Evolutionary conservation across 1,139 yeast genomes (phyloP), one percentile per base, ranked within the genome.

Genomic region (Debaryomyces fabryi): DNA sequence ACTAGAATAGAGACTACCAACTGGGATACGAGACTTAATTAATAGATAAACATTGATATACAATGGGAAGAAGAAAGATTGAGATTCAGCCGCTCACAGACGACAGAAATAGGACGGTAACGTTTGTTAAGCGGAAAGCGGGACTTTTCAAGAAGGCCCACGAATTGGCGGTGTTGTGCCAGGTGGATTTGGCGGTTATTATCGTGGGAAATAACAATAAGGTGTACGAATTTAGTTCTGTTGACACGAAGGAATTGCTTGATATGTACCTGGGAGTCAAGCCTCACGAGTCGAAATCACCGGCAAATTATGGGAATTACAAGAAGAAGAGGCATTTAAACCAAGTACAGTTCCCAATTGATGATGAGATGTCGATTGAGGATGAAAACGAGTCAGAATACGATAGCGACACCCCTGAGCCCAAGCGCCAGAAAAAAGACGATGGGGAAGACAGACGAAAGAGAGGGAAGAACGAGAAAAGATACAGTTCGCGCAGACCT

Each of bases 91-190:
- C 98, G 42, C 83, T 93, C 52, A 76, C 85, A 6, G 97, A 93
- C 58, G 98, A 92, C 66, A 78, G 98, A 52, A 92, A 91, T 67
- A 71, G 91, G 54, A 84, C 95, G 6, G 92, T 86, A 29, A 93
- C 99, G 0, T 93, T 93, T 67, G 90, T 90, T 55, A 93, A 93
- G 67, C 80, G 99, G 49, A 93, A 92, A 67, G 96, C 96, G 0
- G 99, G 99, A 1, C 74, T 93, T 43, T 92, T 93, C 73, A 93
- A 93, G 65, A 93, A 93, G 67, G 99, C 99, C 1, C 96, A 92
- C 63, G 99, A 93, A 68, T 77, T 93, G 51, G 86, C 97, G 1
- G 92, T 92, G 18, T 75, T 93, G 47, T 92, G 99, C 65, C 95
- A 90, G 55, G 96, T 91, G 7, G 98, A 93, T 63, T 78, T 93